Evolutionary conservation across 768 basidiomycete genomes (phyloP), one percentile per base, ranked within the genome.

Genomic region (Russula ochroleuca): DNA sequence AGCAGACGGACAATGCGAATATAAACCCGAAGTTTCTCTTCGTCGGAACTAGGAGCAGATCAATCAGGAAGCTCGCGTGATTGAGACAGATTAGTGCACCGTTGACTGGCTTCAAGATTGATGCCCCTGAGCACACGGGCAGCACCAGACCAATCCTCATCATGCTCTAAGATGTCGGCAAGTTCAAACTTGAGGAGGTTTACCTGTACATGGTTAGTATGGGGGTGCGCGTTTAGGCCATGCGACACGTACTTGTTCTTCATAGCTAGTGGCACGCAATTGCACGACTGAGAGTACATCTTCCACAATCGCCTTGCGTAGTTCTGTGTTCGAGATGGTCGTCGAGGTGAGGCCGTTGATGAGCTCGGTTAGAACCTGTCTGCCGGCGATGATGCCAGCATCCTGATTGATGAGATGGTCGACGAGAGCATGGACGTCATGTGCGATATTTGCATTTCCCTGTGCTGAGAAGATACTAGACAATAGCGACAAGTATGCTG

Each of bases 61-160:
- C 37, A 23, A 40, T 61, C 28, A 35, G 31, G 37, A 7, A 28
- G 23, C 23, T 41, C 23, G 54, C 28, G 40, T 17, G 25, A 37
- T 33, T 23, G 51, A 61, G 17, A 41, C n/a, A 19, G 19, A 21
- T 35, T 5, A 31, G 70, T 80, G 69, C 65, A 93, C 95, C 94
- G 83, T 72, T 90, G 86, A 33, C 88, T 87, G 25, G 92, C 88
- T 73, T 98, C 96, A 47, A 97, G 79, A 7, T 93, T 94, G 47
- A 98, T 93, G 45, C 87, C 86, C 84, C 92, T 95, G 47, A 98
- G 81, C 40, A 96, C 89, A 57, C 87, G 85, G 0, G 97, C 97
- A 15, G 97, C 94, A 55, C 87, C 90, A 64, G 87, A 88, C 90
- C 94, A 98, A 72, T 94, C 92, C 73, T 99, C 95, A 58, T 95